Conservation (phyloP, 495 filamentous ascomycete genomes). For the Lasiosphaeria hispida region DNA sequence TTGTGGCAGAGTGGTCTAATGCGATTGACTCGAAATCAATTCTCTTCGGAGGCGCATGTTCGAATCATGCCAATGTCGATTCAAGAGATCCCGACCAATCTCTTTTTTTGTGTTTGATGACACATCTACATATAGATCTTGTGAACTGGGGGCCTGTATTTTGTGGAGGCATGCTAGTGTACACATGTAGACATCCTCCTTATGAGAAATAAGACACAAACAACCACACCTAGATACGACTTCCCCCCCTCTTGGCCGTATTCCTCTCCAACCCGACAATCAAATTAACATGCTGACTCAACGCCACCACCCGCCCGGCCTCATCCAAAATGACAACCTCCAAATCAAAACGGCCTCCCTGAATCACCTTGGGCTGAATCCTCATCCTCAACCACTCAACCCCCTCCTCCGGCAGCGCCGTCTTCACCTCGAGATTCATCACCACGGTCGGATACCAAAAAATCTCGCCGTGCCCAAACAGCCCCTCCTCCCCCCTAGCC, state of each 20-base stretch:
- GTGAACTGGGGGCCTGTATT: too few species aligned
- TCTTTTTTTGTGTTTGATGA: background rate
- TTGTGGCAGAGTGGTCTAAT: conserved; percentile 13
- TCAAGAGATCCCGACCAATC: background rate
- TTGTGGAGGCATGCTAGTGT: too few species aligned
- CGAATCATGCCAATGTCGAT: conserved; percentile 4
- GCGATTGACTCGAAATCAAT: conserved; percentile 12
- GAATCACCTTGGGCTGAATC: conserved; percentile 55
- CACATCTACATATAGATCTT: too few species aligned
- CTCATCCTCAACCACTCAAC: conserved; percentile 66
- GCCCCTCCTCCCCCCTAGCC: background rate
- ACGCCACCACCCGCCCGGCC: conserved; percentile 55
- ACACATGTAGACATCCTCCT: too few species aligned
- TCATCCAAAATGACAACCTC: conserved; percentile 61
- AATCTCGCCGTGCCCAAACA: conserved; percentile 7
- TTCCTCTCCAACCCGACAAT: conserved; percentile 46
- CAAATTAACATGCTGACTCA: conserved; percentile 62
- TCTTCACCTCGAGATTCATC: conserved; percentile 67
- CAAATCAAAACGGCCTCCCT: conserved; percentile 63
- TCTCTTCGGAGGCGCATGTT: conserved; percentile 12
- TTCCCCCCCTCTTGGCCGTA: conserved; percentile 16
- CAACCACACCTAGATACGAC: background rate
- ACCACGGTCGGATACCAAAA: conserved; percentile 81
- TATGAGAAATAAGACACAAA: too few species aligned
- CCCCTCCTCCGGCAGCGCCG: conserved; percentile 54